phyloP scores from a whole-genome alignment of 306 rosid genomes.

The Begonia masoniana region DNA sequence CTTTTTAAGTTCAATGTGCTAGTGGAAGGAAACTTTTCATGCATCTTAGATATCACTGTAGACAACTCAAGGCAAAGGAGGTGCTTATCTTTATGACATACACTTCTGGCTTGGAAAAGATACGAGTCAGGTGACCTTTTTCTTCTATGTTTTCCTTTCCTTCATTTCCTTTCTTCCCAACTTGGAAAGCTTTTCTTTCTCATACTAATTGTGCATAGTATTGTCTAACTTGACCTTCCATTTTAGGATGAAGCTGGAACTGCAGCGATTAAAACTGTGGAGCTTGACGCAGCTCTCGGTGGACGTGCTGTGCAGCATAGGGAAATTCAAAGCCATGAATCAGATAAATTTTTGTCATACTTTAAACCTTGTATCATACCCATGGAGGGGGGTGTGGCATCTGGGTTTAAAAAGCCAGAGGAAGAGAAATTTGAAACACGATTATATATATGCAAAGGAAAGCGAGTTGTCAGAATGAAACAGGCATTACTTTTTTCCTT shows the following conservation, averaged over 20 bases:
- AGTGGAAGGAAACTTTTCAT: slow-evolving; percentile 1
- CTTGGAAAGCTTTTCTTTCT: neutral
- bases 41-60: slow-evolving; percentile 23
- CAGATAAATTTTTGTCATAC: slow-evolving; percentile 94
- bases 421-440: slow-evolving; percentile 81
- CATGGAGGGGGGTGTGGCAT: slow-evolving; percentile 80
- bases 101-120: slow-evolving; percentile 99
- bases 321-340: slow-evolving; percentile 93
- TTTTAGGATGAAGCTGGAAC: slow-evolving; percentile 94
- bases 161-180: slow-evolving; percentile 10
- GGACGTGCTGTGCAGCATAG: slow-evolving; percentile 98
- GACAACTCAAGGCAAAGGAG: slow-evolving; percentile 91
- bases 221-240: slow-evolving; percentile 4
- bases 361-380: slow-evolving; percentile 98
- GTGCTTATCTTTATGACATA: slow-evolving; percentile 62
- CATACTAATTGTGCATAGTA: too few species aligned
- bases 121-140: slow-evolving; percentile 72
- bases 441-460: slow-evolving; percentile 84
- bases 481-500: slow-evolving; percentile 46
- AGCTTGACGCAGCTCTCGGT: slow-evolving; percentile 83
- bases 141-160: slow-evolving; percentile 8
- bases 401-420: slow-evolving; percentile 73
- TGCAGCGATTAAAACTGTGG: slow-evolving; percentile 90
- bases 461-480: slow-evolving; percentile 97
- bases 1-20: slow-evolving; percentile 1